These are phyloP conservation scores for Datisca glomerata DNA, from an alignment of 306 rosid species.

Conservation along the genomic window DNA sequence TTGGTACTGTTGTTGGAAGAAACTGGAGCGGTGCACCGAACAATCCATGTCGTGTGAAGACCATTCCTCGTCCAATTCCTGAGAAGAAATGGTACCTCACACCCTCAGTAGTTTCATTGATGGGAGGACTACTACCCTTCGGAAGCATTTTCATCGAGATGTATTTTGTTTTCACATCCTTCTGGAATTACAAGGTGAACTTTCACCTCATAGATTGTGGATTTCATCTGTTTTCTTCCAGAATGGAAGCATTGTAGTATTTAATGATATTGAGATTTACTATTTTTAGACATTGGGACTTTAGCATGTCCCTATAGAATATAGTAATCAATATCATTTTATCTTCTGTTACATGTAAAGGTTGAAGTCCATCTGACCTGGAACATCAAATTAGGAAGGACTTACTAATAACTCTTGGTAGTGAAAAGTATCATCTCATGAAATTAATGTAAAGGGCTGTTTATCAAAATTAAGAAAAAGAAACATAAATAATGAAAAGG, in stretches of 20 bases:
- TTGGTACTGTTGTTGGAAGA: conserved; percentile 98
- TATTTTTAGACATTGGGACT: neutral
- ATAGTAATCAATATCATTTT: too few relatives aligned
- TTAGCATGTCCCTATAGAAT: too few relatives aligned
- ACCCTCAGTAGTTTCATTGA: conserved; percentile 88
- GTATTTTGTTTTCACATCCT: conserved; percentile 98
- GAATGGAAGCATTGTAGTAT: too few relatives aligned
- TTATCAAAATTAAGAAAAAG: too few relatives aligned
- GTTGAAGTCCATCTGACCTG: too few relatives aligned
- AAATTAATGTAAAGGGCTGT: too few relatives aligned
- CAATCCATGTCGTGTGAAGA: conserved; percentile 97
- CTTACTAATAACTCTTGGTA: too few relatives aligned
- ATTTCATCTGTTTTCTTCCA: conserved; percentile 1
- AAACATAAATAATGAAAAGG: too few relatives aligned
- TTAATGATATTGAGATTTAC: neutral
- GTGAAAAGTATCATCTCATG: too few relatives aligned
- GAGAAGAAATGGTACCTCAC: conserved; percentile 99
- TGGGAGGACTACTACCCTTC: conserved; percentile 99
- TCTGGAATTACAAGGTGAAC: conserved; percentile 87
- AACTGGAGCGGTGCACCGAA: conserved; percentile 99
- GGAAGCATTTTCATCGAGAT: conserved; percentile 99
- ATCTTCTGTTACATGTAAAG: too few relatives aligned
- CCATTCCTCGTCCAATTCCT: conserved; percentile 99
- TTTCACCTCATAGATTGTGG: too few relatives aligned
- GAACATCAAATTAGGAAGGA: too few relatives aligned